Conservation (phyloP, 177 flowering plant species). For the Vitis hybrid region DNA sequence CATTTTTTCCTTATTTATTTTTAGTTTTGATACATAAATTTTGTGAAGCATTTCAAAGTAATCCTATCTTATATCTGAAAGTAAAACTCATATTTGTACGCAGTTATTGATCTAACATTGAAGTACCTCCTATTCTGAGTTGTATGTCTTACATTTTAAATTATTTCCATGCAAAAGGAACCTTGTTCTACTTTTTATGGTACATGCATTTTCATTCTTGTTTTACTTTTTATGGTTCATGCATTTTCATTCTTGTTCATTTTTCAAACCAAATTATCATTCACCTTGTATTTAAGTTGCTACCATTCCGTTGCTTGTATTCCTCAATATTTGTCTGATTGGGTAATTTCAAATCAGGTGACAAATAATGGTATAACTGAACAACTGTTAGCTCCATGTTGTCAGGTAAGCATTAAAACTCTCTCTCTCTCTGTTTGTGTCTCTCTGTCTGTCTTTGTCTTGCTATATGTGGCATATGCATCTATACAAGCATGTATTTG, state of each 20-base stretch:
- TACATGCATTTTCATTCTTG: not conserved
- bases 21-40: too few relatives aligned
- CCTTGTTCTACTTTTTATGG: not conserved
- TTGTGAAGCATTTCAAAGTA: too few relatives aligned
- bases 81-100: too few relatives aligned
- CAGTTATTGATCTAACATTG: too few relatives aligned
- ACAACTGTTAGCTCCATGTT: constrained; percentile 45
- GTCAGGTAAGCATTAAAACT: constrained; percentile 42
- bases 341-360: constrained; percentile 26
- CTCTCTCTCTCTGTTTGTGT: not conserved
- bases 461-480: too few relatives aligned
- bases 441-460: too few relatives aligned
- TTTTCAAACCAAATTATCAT: not conserved
- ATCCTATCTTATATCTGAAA: too few relatives aligned
- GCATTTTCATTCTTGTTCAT: not conserved
- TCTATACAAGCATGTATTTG: too few relatives aligned
- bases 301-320: constrained; percentile 10
- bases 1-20: too few relatives aligned
- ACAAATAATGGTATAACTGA: constrained; percentile 31
- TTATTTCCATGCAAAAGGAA: not conserved
- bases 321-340: constrained; percentile 4
- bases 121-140: too few relatives aligned
- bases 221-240: not conserved
- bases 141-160: not conserved
- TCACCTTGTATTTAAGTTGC: not conserved